Base-by-base conservation (phyloP, 2,329 filamentous ascomycete genomes). In the Purpureocillium lavendulum region DNA sequence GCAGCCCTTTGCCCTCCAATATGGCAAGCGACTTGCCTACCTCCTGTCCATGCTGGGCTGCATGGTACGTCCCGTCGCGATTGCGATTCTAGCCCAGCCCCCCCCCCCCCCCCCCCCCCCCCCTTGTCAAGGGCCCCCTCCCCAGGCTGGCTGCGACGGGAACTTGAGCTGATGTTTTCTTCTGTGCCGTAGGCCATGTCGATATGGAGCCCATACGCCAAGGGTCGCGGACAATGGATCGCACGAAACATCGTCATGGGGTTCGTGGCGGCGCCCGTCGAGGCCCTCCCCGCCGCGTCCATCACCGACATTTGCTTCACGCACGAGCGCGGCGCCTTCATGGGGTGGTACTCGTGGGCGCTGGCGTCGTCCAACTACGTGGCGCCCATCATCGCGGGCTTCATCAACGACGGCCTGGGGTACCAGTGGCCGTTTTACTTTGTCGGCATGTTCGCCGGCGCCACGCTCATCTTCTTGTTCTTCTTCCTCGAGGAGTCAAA, bases 401-500 rank as follows among this genome's bases (percentile, higher is more conserved):
- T 67, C 43, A 68, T 69, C 41, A 64, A 61, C 15, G 62, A 67
- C 11, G 52, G 58, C 4, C 50, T 62, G 39, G 63, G 62, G 10
- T 66, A 59, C 49, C 50, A 54, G 39, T 66, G 65, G 64, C 61
- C 65, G 3, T 66, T 69, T 47, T 67, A 65, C 52, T 63, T 63
- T 51, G 58, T 62, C 4, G 56, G 57, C 3, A 60, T 67, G 26
- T 62, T 67, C 40, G 56, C 58, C 36, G 61, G 47, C 2, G 54
- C 46, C 0, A 56, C 54, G 4, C 58, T 58, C 11, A 31, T 65
- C 1, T 59, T 67, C 28, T 41, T 67, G 1, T 75, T 79, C 49
- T 58, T 80, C 42, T 72, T 80, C 48, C 72, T 77, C 44, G 75
- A 80, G 45, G 76, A 81, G 51, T 75, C 74, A 7, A 68, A 69